Percentiles rank a stretch among this genome's conserved stretches.
These are phyloP conservation scores for Barnettozyma pratensis DNA, from an alignment of 805 yeast genomes.

Conservation along the genomic window DNA sequence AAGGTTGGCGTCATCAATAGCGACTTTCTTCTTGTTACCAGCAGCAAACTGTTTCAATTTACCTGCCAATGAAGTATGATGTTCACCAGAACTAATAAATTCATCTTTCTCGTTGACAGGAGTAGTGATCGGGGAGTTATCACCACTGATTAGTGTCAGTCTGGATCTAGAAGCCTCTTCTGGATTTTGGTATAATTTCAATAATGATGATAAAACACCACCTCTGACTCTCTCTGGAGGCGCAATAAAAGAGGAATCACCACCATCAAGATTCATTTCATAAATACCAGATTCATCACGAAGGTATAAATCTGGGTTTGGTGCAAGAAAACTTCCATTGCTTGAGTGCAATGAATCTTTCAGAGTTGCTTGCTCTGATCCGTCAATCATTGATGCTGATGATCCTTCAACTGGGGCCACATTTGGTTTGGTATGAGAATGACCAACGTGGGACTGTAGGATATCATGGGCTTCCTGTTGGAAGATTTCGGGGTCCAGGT, in stretches of 20 bases:
- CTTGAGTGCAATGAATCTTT: slow-evolving; percentile 22
- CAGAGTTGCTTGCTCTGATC: slow-evolving; percentile 16
- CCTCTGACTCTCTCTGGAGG: slow-evolving; percentile 69
- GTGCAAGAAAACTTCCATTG: slow-evolving; percentile 26
- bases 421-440: background rate
- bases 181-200: slow-evolving; percentile 60
- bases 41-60: slow-evolving; percentile 11
- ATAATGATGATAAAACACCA: slow-evolving; percentile 78
- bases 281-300: slow-evolving; percentile 24
- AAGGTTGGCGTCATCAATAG: slow-evolving; percentile 16
- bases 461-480: slow-evolving; percentile 51
- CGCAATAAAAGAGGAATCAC: slow-evolving; percentile 40
- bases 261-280: slow-evolving; percentile 26
- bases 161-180: slow-evolving; percentile 21
- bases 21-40: slow-evolving; percentile 17
- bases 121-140: slow-evolving; percentile 12
- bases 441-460: slow-evolving; percentile 38
- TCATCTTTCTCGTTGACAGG: slow-evolving; percentile 6
- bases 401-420: background rate
- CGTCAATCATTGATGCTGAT: slow-evolving; percentile 2
- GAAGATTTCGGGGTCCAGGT: slow-evolving; percentile 37
- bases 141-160: slow-evolving; percentile 13
- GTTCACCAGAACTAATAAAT: background rate
- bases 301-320: slow-evolving; percentile 40
- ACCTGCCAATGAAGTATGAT: slow-evolving; percentile 8